A percentile compares a stretch with the other conserved stretches of the same genome.
phyloP scores from a whole-genome alignment of 495 filamentous ascomycete species.

The Aspergillus conjunctus region DNA sequence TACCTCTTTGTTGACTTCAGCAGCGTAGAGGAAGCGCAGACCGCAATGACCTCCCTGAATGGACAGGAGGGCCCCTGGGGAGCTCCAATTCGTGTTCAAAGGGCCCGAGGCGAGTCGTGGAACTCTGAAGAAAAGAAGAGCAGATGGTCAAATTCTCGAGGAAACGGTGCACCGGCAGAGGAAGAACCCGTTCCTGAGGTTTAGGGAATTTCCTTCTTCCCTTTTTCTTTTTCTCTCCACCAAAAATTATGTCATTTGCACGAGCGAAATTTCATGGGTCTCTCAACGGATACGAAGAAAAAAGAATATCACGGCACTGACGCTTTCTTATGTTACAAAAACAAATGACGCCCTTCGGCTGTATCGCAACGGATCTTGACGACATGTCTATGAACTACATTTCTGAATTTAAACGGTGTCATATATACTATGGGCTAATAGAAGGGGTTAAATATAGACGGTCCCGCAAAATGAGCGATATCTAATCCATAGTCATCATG shows the following conservation, averaged over 20 bases:
- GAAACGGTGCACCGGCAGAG: conserved; percentile 13
- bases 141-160: conserved; percentile 22
- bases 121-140: conserved; percentile 32
- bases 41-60: conserved; percentile 45
- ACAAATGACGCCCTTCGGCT: conserved; percentile 1
- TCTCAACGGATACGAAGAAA: neutral
- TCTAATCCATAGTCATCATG: neutral
- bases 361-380: neutral
- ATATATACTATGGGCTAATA: neutral
- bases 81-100: conserved; percentile 44
- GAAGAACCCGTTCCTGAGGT: conserved; percentile 16
- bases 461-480: neutral
- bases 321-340: neutral
- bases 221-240: neutral
- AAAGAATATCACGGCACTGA: neutral
- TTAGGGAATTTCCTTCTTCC: neutral
- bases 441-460: neutral
- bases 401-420: neutral
- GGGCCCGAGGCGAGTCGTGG: conserved; percentile 39
- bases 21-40: conserved; percentile 57
- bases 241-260: neutral
- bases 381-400: neutral
- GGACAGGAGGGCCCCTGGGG: conserved; percentile 50
- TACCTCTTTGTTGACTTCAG: conserved; percentile 69
- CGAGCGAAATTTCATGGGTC: neutral